Percentiles rank a stretch among this genome's conserved stretches.
These are phyloP conservation scores for Sporothrix inflata DNA, from an alignment of 2,329 filamentous ascomycete species.

Conservation along the genomic window DNA sequence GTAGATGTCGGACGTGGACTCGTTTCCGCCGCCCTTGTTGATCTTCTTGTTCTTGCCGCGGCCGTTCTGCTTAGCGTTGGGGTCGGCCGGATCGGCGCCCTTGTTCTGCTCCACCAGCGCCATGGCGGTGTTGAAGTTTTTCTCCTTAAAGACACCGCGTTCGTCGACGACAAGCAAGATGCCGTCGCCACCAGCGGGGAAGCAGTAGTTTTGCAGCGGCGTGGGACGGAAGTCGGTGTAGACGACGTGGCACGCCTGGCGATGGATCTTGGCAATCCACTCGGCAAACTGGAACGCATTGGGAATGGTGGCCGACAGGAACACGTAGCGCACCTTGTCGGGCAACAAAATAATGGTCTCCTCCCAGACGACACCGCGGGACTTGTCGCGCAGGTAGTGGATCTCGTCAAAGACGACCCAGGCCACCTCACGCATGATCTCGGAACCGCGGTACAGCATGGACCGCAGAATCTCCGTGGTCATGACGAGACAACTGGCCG, in stretches of 20 bases:
- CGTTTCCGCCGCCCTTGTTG: slow-evolving; percentile 76
- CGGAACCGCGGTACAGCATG: slow-evolving; percentile 96
- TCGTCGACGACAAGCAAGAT: slow-evolving; percentile 96
- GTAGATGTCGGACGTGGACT: slow-evolving; percentile 79
- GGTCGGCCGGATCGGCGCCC: slow-evolving; percentile 79
- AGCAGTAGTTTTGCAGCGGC: slow-evolving; percentile 96
- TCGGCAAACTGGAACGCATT: slow-evolving; percentile 99
- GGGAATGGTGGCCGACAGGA: slow-evolving; percentile 95
- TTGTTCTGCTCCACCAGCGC: slow-evolving; percentile 83
- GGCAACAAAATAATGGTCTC: slow-evolving; percentile 97
- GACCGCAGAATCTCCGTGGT: slow-evolving; percentile 98
- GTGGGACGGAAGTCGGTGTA: slow-evolving; percentile 99
- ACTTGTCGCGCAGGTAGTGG: slow-evolving; percentile 95
- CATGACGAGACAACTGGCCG: slow-evolving; percentile 97
- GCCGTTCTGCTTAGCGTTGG: slow-evolving; percentile 78
- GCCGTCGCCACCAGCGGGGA: slow-evolving; percentile 87
- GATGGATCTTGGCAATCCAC: slow-evolving; percentile 98
- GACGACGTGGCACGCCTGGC: slow-evolving; percentile 96
- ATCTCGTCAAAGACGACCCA: slow-evolving; percentile 99
- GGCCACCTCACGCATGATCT: slow-evolving; percentile 98
- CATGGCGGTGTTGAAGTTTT: slow-evolving; percentile 98
- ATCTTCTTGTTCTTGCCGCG: slow-evolving; percentile 90
- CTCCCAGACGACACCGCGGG: slow-evolving; percentile 96
- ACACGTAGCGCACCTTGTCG: slow-evolving; percentile 98
- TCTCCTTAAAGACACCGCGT: slow-evolving; percentile 92